These are phyloP conservation scores for Lipomyces anomalus DNA, from an alignment of 805 yeast species.

Conservation along the genomic window DNA sequence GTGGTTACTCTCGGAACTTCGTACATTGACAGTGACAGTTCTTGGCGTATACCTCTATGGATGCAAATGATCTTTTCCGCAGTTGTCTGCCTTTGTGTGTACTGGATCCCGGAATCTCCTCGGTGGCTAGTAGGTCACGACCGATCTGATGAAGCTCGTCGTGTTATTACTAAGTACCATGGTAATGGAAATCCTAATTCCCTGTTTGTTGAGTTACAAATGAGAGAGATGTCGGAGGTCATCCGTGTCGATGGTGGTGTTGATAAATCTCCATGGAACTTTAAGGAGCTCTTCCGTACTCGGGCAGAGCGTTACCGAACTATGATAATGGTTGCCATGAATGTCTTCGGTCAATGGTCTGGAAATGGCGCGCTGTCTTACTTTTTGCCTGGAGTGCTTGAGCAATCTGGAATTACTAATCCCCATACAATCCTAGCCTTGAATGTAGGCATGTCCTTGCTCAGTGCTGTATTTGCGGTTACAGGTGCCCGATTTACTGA, in stretches of 20 bases:
- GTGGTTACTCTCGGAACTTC: conserved; percentile 47
- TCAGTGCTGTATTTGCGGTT: conserved; percentile 8
- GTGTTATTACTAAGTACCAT: conserved; percentile 39
- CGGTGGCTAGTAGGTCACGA: conserved; percentile 42
- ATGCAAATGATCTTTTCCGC: conserved; percentile 39
- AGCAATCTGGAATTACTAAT: conserved; percentile 50
- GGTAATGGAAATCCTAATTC: conserved; percentile 37
- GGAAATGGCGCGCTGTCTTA: conserved; percentile 47
- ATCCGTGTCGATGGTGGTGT: neutral
- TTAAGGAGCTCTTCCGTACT: conserved; percentile 30
- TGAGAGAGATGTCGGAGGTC: neutral
- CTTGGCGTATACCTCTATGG: conserved; percentile 36
- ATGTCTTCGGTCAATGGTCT: conserved; percentile 41
- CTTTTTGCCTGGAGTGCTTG: conserved; percentile 46
- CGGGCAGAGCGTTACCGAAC: conserved; percentile 41
- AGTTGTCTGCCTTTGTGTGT: conserved; percentile 36
- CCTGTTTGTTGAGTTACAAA: conserved; percentile 6
- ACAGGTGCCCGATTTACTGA: conserved; percentile 10
- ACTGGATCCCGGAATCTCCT: conserved; percentile 46
- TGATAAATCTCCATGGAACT: neutral
- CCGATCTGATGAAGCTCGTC: conserved; percentile 40
- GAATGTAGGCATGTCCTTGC: too few species aligned
- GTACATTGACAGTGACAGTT: conserved; percentile 2
- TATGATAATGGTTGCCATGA: conserved; percentile 34
- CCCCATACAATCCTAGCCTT: conserved; percentile 41